Evolutionary conservation across 495 filamentous ascomycete species (phyloP), one percentile per base, ranked within the genome.

Genomic region (Lineolata rhizophorae): DNA sequence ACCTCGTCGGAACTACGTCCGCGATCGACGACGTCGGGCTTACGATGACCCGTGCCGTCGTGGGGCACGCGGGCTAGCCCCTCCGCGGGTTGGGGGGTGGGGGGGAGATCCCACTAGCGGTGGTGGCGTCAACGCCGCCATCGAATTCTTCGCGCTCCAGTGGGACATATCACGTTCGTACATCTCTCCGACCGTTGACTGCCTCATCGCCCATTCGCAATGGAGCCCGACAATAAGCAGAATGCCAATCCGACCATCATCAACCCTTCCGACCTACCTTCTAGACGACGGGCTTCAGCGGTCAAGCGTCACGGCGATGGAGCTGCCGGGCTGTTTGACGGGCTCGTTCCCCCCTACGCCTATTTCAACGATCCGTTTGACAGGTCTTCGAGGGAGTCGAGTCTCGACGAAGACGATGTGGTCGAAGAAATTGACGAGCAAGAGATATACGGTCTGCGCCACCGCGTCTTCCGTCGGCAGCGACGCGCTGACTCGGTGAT

Each of bases 191-290:
- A n/a, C n/a, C n/a, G n/a, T n/a, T n/a, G n/a, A n/a, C n/a, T n/a
- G n/a, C n/a, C n/a, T n/a, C n/a, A n/a, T n/a, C n/a, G n/a, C n/a
- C n/a, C n/a, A n/a, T n/a, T n/a, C n/a, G n/a, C n/a, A n/a, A n/a
- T n/a, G n/a, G n/a, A n/a, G n/a, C n/a, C n/a, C n/a, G 22, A 25
- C 22, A n/a, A 69, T 47, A 59, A 76, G 25, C 72, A 93, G 39
- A 97, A 97, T 51, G 80, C 72, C 34, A 95, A 97, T 58, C 87
- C 87, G 33, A 91, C 82, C 15, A 83, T 97, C 47, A 61, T 95
- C 32, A 87, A 73, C 48, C 66, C 67, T 34, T 82, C 84, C 16
- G 79, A 97, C 50, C 72, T 97, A 18, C 87, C 90, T n/a, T 80
- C 77, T 19, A 64, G 79, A 18, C 59, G 66, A 38, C 63, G 67